Evolutionary conservation across 305 asterid species (phyloP).

Genomic region (Withania somnifera): DNA sequence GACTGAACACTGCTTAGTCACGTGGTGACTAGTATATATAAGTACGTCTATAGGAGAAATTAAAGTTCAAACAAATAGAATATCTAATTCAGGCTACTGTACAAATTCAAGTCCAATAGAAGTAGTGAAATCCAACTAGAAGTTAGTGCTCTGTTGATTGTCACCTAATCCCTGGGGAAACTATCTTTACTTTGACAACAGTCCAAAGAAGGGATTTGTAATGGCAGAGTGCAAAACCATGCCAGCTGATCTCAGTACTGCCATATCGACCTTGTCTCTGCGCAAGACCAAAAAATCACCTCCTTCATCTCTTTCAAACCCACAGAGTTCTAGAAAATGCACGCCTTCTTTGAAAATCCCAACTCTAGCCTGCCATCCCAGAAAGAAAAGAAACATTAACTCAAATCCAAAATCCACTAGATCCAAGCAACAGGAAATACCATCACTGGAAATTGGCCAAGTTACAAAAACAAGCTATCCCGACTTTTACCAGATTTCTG

Average conservation of each 20-base stretch:
- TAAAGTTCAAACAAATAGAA: not conserved
- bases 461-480: not conserved
- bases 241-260: conserved; percentile 32
- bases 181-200: conserved; percentile 33
- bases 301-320: conserved; percentile 43
- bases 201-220: conserved; percentile 68
- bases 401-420: not conserved
- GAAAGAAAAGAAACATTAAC: not conserved
- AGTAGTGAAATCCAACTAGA: not conserved
- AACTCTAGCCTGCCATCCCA: conserved; percentile 47
- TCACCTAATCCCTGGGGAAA: not conserved
- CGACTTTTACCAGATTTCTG: not conserved
- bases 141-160: not conserved
- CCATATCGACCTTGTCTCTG: conserved; percentile 35
- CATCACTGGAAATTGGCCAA: not conserved
- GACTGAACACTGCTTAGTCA: too few relatives aligned
- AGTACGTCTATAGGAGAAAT: not conserved
- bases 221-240: conserved; percentile 43
- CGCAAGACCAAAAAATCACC: conserved; percentile 33
- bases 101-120: not conserved
- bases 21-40: too few relatives aligned
- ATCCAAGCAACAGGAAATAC: not conserved
- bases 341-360: conserved; percentile 48
- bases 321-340: conserved; percentile 59
- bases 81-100: not conserved